Base-by-base conservation (phyloP, 306 rosid genomes). In the Malus orientalis region DNA sequence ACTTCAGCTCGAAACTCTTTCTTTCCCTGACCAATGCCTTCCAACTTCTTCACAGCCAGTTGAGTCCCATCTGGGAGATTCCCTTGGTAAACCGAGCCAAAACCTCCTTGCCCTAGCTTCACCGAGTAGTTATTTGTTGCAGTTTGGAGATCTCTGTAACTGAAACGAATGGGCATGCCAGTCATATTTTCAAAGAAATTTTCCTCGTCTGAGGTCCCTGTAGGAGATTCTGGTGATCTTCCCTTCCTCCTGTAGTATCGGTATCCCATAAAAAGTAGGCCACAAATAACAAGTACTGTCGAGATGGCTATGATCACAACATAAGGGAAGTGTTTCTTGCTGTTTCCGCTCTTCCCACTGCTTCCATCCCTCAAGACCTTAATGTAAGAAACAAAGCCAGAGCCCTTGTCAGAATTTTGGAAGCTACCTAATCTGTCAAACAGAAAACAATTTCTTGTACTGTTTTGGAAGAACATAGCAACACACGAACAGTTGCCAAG, bases 1-100 rank as follows among this genome's bases (percentile, higher is more conserved):
- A 92, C 98, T 86, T 95, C 96, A 27, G 98, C 96, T 74, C 96
- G 87, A 81, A 95, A 88, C 84, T 92, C 97, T 80, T 92, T 94
- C 90, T 92, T 95, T 69, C 98, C 98, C 70, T 95, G 99, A 42
- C 97, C 97, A 54, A 89, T 86, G 70, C 93, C 82, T 86, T 92
- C 99, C 73, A 92, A 74, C 85, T 95, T 80, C 86, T 95, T 95
- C 89, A 95, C 97, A 8, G 99, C 99, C 67, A 95, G 6, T 73
- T 79, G 86, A 60, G 91, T 88, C 69, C 97, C 97, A 76, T 95
- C 93, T 2, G 82, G 83, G 54, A 90, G 87, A 78, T 58, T 84
- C 51, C 99, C 97, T 80, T 86, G 84, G 60, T 95, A 90, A 81
- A 95, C 97, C 3, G 97, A 92, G 32, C 99, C 97, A 59, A 95